Evolutionary conservation across 305 asterid genomes (phyloP).

Genomic region (Fraxinus angustifolia): DNA sequence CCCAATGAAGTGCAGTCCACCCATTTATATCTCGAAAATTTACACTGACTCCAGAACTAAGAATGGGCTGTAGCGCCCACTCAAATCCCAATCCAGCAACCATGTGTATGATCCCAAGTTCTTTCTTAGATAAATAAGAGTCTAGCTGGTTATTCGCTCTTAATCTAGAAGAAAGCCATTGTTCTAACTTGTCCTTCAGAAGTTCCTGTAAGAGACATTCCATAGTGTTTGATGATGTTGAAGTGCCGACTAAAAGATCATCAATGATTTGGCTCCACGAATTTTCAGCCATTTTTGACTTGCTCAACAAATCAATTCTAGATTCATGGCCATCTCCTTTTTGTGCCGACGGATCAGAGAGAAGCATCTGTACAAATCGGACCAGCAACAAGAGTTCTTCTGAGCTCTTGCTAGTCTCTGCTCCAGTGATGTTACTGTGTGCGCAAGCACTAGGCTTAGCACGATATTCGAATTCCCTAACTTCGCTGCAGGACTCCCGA

Average conservation of each 20-base stretch:
- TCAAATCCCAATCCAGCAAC: conserved; percentile 89
- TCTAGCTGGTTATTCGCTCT: conserved; percentile 31
- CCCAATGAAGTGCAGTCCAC: conserved; percentile 99
- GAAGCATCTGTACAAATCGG: conserved; percentile 74
- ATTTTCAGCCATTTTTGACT: conserved; percentile 51
- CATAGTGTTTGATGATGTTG: conserved; percentile 46
- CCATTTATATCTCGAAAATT: conserved; percentile 92
- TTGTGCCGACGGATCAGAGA: conserved; percentile 37
- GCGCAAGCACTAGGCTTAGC: conserved; percentile 41
- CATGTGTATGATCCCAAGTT: conserved; percentile 89
- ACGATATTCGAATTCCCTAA: conserved; percentile 78
- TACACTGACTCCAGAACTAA: conserved; percentile 70
- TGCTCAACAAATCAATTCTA: conserved; percentile 40
- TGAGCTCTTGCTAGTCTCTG: conserved; percentile 47
- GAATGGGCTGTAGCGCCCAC: conserved; percentile 91
- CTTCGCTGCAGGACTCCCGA: conserved; percentile 85
- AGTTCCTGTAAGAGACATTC: conserved; percentile 90
- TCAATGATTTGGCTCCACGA: conserved; percentile 66
- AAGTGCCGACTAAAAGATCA: conserved; percentile 57
- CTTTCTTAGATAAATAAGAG: conserved; percentile 65
- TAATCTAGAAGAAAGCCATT: conserved; percentile 69
- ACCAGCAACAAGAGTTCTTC: conserved; percentile 75
- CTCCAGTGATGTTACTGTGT: conserved; percentile 38
- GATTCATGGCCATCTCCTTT: conserved; percentile 43
- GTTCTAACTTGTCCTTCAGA: conserved; percentile 71